These are phyloP conservation scores for Phyllosticta citrichinensis DNA, from an alignment of 2,329 filamentous ascomycete species.

Conservation along the genomic window DNA sequence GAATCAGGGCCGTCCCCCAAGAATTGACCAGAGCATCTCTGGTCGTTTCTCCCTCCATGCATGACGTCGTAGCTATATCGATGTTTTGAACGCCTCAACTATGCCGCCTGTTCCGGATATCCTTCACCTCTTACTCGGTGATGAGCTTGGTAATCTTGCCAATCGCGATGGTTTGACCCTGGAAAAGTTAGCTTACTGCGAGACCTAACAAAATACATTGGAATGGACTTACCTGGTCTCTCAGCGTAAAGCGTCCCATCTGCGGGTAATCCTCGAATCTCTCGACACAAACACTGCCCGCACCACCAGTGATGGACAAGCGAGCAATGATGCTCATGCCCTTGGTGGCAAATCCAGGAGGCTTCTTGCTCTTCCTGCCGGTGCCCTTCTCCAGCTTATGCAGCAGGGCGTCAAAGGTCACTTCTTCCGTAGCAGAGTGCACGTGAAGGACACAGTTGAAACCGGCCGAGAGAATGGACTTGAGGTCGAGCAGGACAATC, in stretches of 20 bases:
- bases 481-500: constrained; percentile 88
- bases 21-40: background rate
- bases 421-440: constrained; percentile 94
- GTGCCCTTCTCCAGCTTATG: constrained; percentile 97
- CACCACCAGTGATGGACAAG: constrained; percentile 75
- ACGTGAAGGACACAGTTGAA: constrained; percentile 98
- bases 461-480: constrained; percentile 84
- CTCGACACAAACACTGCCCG: constrained; percentile 84
- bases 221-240: constrained; percentile 14
- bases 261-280: constrained; percentile 93
- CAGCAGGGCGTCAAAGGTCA: constrained; percentile 77
- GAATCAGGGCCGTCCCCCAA: background rate
- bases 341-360: constrained; percentile 81
- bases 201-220: background rate
- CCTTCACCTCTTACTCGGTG: constrained; percentile 16
- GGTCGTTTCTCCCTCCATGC: background rate
- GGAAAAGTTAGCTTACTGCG: constrained; percentile 22
- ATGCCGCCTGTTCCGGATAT: background rate
- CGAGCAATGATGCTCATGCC: constrained; percentile 83
- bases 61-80: background rate
- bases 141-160: constrained; percentile 96
- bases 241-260: constrained; percentile 23
- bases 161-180: constrained; percentile 99
- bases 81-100: constrained; percentile 7
- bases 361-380: constrained; percentile 80